Base-by-base conservation (phyloP, 2,329 filamentous ascomycete genomes). In the Sclerotiophoma versabilis region DNA sequence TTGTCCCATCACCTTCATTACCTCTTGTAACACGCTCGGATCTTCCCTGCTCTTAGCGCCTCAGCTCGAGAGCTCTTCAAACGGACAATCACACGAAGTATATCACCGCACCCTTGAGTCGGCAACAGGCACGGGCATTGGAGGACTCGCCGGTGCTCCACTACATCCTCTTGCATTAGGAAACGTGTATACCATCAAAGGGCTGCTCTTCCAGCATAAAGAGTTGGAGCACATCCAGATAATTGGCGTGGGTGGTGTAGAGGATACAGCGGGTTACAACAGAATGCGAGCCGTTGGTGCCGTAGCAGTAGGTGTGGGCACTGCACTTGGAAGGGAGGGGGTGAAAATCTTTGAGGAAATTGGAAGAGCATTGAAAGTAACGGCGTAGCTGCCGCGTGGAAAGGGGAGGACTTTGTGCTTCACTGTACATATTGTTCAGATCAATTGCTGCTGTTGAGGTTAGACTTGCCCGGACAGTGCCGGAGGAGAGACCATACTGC, bases 91-190 rank as follows among this genome's bases (percentile, higher is more conserved):
- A 6, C 46, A 54, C 22, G 34, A 49, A 23, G 51, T 54, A 9
- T 71, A 68, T 34, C 63, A 68, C 12, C 63, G 64, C 5, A 75
- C 76, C 3, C 72, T 87, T 2, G 77, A 77, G 7, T 83, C 86
- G 2, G 83, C 83, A 0, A 80, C 77, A 3, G 75, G 80, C 0
- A 76, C 71, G 0, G 87, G 88, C 0, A 79, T 90, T 3, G 90
- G 90, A 0, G 90, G 90, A 0, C 79, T 93, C 75, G 90, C 88
- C 0, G 90, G 90, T 0, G 81, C 87, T 10, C 83, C 88, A 15
- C 75, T 93, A 36, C 90, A 93, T 73, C 86, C 89, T 0, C 76
- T 93, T 0, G 87, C 89, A 0, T 73, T 93, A 25, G 90, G 90
- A 0, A 93, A 93, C 63, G 90, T 93, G 26, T 79, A 79, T n/a